Base-by-base conservation (phyloP, 495 filamentous ascomycete species). In the Penicillium steckii region DNA sequence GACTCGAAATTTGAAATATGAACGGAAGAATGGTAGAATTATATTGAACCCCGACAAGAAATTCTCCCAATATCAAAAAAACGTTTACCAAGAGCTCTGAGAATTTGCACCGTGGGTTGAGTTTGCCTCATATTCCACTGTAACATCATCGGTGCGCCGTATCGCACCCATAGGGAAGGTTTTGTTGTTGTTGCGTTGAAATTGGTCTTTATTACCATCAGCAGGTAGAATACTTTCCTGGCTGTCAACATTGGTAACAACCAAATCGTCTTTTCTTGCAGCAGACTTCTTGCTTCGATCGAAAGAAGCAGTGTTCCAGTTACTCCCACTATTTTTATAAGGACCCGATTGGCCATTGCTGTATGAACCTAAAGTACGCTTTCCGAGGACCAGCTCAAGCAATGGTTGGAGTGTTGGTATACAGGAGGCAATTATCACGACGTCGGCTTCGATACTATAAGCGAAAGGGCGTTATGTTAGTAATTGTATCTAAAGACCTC, bases 361-460 rank as follows among this genome's bases (percentile, higher is more conserved):
- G 53, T 61, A 66, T 15, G 68, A 69, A 33, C 55, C 54, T 9
- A 64, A 29, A 4, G 43, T 54, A 23, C 64, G 63, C 42, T 62
- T 69, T 2, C 67, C 69, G 33, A 74, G 49, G 29, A 73, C 52
- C 5, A 70, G 49, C 43, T 74, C 71, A 33, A 73, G 59, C 17
- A 75, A 53, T 2, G 71, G 72, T 40, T 70, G 70, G 6, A 75
- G 56, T 44, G 68, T 72, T 4, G 72, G 72, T 24, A 75, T 73
- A 64, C 72, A 73, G 18, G 71, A 69, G 23, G 69, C 69, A 42
- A 75, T 69, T 27, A 71, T 60, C 45, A 74, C 69, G 48, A 73
- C 56, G 59, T 74, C 54, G 50, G 71, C 64, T 60, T 75, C 72
- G 44, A 75, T 59, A 30, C 70, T 73, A n/a, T n/a, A n/a, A n/a